Evolutionary conservation across 148 eudicot species (phyloP).

Genomic region (Gaultheria prostrata): DNA sequence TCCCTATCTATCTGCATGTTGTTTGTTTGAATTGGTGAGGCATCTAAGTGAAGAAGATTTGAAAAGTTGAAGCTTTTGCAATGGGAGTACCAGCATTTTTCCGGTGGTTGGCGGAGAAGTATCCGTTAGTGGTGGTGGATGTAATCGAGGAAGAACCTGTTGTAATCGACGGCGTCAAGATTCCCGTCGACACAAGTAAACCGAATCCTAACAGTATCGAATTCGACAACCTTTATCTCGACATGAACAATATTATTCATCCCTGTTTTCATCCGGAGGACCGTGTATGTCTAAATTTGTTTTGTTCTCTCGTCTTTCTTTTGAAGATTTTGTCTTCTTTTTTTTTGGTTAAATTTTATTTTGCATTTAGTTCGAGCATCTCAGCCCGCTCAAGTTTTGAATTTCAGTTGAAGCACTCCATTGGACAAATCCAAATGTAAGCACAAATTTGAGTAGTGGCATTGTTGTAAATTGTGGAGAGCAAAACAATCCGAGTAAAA

Average conservation of each 20-base stretch:
- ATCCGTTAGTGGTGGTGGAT: constrained; percentile 83
- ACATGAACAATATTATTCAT: constrained; percentile 93
- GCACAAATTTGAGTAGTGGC: too few relatives aligned
- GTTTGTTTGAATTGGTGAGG: constrained; percentile 10
- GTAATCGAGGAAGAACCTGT: constrained; percentile 78
- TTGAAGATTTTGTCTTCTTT: not conserved
- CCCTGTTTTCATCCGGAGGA: constrained; percentile 98
- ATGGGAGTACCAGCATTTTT: constrained; percentile 99
- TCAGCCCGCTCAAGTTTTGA: too few relatives aligned
- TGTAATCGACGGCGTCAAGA: constrained; percentile 59
- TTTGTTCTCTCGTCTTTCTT: not conserved
- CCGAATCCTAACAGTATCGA: constrained; percentile 85
- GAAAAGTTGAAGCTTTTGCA: not conserved
- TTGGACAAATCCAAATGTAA: too few relatives aligned
- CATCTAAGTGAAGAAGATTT: not conserved
- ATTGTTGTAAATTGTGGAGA: too few relatives aligned
- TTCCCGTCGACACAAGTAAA: constrained; percentile 84
- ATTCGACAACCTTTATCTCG: constrained; percentile 86
- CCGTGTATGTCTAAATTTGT: constrained; percentile 40
- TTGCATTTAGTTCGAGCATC: too few relatives aligned
- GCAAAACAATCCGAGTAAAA: too few relatives aligned
- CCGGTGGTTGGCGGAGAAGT: constrained; percentile 97
- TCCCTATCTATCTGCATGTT: not conserved
- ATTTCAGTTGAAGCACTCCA: too few relatives aligned
- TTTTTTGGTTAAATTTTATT: not conserved